A percentile compares a stretch with the other conserved stretches of the same genome.
phyloP scores from a whole-genome alignment of 73 alveolate genomes.

The Symbiodinium pilosum region DNA sequence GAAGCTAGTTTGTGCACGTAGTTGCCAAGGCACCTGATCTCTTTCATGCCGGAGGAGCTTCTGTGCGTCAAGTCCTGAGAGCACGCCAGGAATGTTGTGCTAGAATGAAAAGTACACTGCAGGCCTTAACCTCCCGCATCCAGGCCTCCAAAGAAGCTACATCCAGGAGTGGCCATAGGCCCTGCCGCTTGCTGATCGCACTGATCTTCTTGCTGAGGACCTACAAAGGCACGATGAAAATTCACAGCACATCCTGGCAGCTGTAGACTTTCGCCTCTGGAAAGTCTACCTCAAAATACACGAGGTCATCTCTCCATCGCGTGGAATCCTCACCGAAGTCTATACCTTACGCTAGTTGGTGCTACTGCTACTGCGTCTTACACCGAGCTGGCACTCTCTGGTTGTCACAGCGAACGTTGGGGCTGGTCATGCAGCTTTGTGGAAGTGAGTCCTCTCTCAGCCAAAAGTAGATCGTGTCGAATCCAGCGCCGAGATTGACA shows the following conservation, averaged over 20 bases:
- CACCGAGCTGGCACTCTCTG: too few relatives aligned
- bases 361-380: too few relatives aligned
- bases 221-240: not conserved
- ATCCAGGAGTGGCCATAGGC: conserved; percentile 94
- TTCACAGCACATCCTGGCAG: not conserved
- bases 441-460: conserved; percentile 29
- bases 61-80: conserved; percentile 27
- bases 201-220: conserved; percentile 95
- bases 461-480: conserved; percentile 96
- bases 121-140: not conserved
- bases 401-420: too few relatives aligned
- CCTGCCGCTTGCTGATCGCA: conserved; percentile 89
- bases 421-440: too few relatives aligned
- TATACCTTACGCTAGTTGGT: too few relatives aligned
- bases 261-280: conserved; percentile 25
- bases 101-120: too few relatives aligned
- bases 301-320: conserved; percentile 93
- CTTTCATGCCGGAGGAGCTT: conserved; percentile 41
- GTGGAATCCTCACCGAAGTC: conserved; percentile 47
- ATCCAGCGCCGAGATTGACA: conserved; percentile 96
- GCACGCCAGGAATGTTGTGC: too few relatives aligned
- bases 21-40: conserved; percentile 45
- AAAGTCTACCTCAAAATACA: conserved; percentile 95
- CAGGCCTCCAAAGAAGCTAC: not conserved
- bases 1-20: not conserved